These are phyloP conservation scores for Penicillium turbatum DNA, from an alignment of 495 filamentous ascomycete species.

Conservation along the genomic window DNA sequence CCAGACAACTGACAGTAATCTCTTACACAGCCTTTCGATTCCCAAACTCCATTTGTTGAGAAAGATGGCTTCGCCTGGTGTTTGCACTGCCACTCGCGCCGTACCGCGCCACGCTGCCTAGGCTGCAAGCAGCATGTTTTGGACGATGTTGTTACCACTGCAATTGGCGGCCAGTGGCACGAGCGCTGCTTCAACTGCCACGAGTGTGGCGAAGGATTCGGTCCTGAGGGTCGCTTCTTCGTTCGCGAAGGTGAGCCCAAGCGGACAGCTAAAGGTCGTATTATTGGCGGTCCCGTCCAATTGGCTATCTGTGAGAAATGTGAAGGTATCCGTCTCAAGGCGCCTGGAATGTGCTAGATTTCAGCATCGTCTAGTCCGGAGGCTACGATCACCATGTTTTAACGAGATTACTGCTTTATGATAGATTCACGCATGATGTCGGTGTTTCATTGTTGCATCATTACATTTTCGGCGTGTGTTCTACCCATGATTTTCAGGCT, in stretches of 20 bases:
- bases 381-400: constrained; percentile 7
- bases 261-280: constrained; percentile 46
- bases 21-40: constrained; percentile 62
- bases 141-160: constrained; percentile 79
- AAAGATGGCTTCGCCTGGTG: constrained; percentile 99
- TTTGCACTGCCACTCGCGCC: constrained; percentile 83
- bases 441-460: constrained; percentile 9
- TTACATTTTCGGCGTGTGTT: constrained; percentile 9
- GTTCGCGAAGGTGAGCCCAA: constrained; percentile 53
- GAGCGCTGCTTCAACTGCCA: constrained; percentile 83
- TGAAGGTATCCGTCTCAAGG: constrained; percentile 61
- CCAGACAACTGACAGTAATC: background rate
- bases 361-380: constrained; percentile 14
- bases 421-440: constrained; percentile 17
- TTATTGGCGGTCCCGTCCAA: constrained; percentile 46
- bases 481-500: background rate
- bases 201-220: constrained; percentile 59
- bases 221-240: constrained; percentile 59
- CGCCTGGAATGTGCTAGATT: constrained; percentile 32
- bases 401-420: constrained; percentile 24
- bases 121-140: constrained; percentile 82
- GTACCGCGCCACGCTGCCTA: constrained; percentile 80
- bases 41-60: constrained; percentile 83
- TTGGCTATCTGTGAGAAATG: constrained; percentile 60
- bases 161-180: constrained; percentile 92